Percentiles rank a stretch among this genome's conserved stretches.
Evolutionary conservation across 495 filamentous ascomycete species (phyloP).

Genomic region (Hypoxylon cercidicola): DNA sequence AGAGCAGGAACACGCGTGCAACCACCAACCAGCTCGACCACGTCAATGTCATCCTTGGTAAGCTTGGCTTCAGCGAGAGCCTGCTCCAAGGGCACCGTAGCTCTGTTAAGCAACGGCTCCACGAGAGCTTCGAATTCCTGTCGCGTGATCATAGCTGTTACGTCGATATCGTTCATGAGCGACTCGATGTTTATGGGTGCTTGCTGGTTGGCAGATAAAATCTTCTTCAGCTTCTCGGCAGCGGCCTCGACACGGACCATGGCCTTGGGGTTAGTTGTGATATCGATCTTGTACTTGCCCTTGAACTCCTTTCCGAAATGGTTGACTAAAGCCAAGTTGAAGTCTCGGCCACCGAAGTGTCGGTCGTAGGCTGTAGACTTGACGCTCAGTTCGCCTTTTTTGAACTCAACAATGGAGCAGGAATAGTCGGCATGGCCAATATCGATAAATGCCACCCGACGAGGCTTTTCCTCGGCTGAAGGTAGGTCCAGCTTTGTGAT

Average conservation of each 20-base stretch:
- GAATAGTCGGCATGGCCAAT: constrained; percentile 97
- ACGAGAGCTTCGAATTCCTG: constrained; percentile 93
- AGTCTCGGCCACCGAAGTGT: constrained; percentile 97
- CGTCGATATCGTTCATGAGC: constrained; percentile 97
- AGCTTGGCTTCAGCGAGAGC: constrained; percentile 92
- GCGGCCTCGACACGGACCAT: constrained; percentile 84
- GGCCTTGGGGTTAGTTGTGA: constrained; percentile 88
- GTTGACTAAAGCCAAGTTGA: constrained; percentile 93
- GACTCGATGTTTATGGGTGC: constrained; percentile 99
- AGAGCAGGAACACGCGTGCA: constrained; percentile 92
- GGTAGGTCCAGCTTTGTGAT: constrained; percentile 98
- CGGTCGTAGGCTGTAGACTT: constrained; percentile 93
- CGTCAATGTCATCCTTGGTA: constrained; percentile 89
- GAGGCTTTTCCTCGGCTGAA: constrained; percentile 87
- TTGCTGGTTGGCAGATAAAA: constrained; percentile 92
- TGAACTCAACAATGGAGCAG: constrained; percentile 93
- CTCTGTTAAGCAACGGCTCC: constrained; percentile 82
- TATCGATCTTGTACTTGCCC: constrained; percentile 90
- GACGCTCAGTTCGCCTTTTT: constrained; percentile 95
- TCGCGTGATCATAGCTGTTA: constrained; percentile 86
- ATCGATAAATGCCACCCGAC: constrained; percentile 91
- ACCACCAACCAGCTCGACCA: constrained; percentile 93
- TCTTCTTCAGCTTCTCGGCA: constrained; percentile 98
- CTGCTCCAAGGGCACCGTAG: constrained; percentile 81
- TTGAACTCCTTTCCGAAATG: constrained; percentile 96